phyloP scores from a whole-genome alignment of 106 monocot genomes.

The Dactylorhiza incarnata region DNA sequence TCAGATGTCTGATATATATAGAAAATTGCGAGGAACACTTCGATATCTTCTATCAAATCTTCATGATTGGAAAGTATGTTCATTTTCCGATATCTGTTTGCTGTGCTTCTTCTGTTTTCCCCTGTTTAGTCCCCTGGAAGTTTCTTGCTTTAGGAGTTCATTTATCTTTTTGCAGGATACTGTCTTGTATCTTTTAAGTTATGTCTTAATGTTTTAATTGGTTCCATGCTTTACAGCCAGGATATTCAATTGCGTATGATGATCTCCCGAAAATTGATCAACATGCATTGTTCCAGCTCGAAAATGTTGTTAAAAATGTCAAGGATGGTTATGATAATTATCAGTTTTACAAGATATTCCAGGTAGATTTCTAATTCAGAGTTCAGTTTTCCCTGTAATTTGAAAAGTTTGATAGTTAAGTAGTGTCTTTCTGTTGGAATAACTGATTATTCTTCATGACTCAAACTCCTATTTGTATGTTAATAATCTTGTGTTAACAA shows the following conservation, averaged over 20 bases:
- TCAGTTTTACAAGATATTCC: slow-evolving; percentile 95
- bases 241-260: slow-evolving; percentile 51
- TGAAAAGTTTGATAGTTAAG: background rate
- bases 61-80: slow-evolving; percentile 96
- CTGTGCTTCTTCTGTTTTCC: slow-evolving; percentile 3
- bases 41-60: slow-evolving; percentile 93
- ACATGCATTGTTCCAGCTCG: slow-evolving; percentile 87
- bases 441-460: too few relatives aligned
- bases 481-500: background rate
- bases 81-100: background rate
- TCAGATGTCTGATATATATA: slow-evolving; percentile 95
- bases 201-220: background rate
- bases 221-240: slow-evolving; percentile 35
- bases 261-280: slow-evolving; percentile 95
- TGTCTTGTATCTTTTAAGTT: background rate
- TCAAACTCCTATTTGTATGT: too few relatives aligned
- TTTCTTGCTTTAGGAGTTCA: background rate
- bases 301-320: slow-evolving; percentile 60
- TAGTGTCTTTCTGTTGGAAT: background rate
- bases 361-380: slow-evolving; percentile 36
- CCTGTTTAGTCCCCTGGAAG: background rate
- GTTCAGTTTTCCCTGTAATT: background rate
- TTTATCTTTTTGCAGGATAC: background rate
- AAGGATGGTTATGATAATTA: slow-evolving; percentile 78
- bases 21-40: slow-evolving; percentile 88